Base-by-base conservation (phyloP, 441 rosid genomes). In the Aleurites moluccanus region DNA sequence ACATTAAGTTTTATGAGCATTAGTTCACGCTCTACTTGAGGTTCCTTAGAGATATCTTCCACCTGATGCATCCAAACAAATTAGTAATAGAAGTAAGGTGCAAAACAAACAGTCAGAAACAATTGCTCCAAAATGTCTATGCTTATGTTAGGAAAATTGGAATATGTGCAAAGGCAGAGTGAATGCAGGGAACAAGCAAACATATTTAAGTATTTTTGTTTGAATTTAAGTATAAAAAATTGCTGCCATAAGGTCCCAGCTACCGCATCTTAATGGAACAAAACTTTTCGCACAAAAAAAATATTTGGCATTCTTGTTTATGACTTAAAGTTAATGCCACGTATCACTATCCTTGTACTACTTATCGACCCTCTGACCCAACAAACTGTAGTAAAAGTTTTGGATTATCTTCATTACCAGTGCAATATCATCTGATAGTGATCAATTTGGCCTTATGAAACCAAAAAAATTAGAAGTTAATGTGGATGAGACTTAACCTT, bases 11-110 rank as follows among this genome's bases (percentile, higher is more conserved):
- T 92, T 76, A 90, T 77, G 47, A 92, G 92, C 94, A 93, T 91
- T 53, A 91, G 79, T 78, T 93, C 98, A 53, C 98, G 90, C 82
- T 91, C 98, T 35, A 91, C 97, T 78, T 91, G 98, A 28, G 93
- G 91, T 77, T 93, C 96, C 75, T 77, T 90, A 6, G 98, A 93
- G 75, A 93, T 75, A 80, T 93, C 98, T 79, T 93, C 93, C 80
- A 91, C 98, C 98, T 91, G 83, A 35, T 60, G 68, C 59, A 77
- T 23, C 61, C 72, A 44, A 33, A 65, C 61, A 49, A 47, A 62
- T 47, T 57, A 42, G 60, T 25, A 42, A 18, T 20, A 50, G 3
- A 56, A 23, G 56, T 52, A 52, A 52, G 50, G 53, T 8, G 9
- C 18, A 71, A 38, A 70, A 59, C 9, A 59, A 16, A 71, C 53